Evolutionary conservation across 352 stramenopile species (phyloP), one percentile per base, ranked within the genome.

Genomic region (Peronosclerospora sorghi): DNA sequence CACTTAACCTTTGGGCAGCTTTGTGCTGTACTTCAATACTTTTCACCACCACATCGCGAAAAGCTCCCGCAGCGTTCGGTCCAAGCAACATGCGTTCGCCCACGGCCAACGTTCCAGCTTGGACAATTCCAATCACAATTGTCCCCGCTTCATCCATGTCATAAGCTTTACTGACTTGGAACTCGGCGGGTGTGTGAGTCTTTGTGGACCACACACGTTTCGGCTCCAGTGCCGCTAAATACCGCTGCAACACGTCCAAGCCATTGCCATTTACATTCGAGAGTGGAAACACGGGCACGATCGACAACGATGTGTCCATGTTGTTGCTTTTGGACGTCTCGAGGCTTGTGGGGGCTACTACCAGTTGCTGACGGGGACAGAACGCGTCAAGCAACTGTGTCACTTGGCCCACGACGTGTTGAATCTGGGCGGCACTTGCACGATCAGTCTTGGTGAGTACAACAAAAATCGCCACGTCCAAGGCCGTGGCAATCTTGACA

Each of bases 21-120:
- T 81, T 83, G 34, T 73, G 73, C 49, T 88, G 75, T 21, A 88
- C 78, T 56, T 91, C 71, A 35, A 91, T 85, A 48, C 65, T 91
- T 45, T 83, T 62, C 28, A 91, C 65, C 8, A 44, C 48, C 15
- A 88, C 67, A n/a, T 69, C 59, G 20, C 69, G 66, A 56, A 91
- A 91, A 14, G 68, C 49, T 2, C 78, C 78, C 13, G 63, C 48
- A 6, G 48, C 54, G 41, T 72, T 64, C 5, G 78, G 78, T 0
- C 78, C 78, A 6, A 91, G 58, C 23, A 91, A 57, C 66, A 91
- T 65, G 3, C 37, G 60, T 39, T 88, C 71, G 5, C 68, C 71
- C 2, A 83, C 62, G 13, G 46, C 58, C n/a, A 91, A 62, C 1
- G 61, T 84, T 6, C 78, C 78, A 35, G 71, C 73, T 41, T 86